Evolutionary conservation across 176 grass and related monocot genomes (phyloP), one percentile per base, ranked within the genome.

Genomic region (Oryza punctata): DNA sequence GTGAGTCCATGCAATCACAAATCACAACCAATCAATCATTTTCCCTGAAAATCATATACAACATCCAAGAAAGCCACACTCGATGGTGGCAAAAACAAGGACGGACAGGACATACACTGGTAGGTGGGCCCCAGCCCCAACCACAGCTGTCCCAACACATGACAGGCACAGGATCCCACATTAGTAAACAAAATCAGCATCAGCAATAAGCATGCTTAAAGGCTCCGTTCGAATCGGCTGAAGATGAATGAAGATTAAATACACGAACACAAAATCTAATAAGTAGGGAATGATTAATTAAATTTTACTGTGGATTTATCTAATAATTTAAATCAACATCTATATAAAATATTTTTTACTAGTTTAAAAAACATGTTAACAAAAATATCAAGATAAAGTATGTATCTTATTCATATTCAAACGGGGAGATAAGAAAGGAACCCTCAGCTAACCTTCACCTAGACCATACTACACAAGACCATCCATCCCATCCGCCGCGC

Each of bases 41-140:
- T 37, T 59, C 6, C 7, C 21, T 6, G 2, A 3, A 61, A 32
- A 70, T 24, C 47, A 65, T n/a, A 49, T 5, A 24, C 43, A 15
- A 15, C 50, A 54, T 54, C 49, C 50, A 54, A 19, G 18, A 54
- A 21, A 54, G 6, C 50, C 50, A 7, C 23, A 6, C 40, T 35
- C 14, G 60, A 65, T 27, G 71, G 29, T 79, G 81, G 60, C 81
- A 73, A 10, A n/a, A 79, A 86, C 77, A 70, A 49, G 26, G 77
- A 70, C 19, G 63, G 47, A 8, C 15, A 18, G 15, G 49, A 54
- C 52, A 24, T 21, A 61, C 85, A 38, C 77, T 6, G 6, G 25
- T 18, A 33, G 38, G 57, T 24, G 57, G 57, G 19, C 21, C 57
- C 57, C 19, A 5, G 2, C 21, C 70, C 59, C 59, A 75, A 18